phyloP scores from a whole-genome alignment of 345 rosid genomes.

The Conringia planisiliqua region DNA sequence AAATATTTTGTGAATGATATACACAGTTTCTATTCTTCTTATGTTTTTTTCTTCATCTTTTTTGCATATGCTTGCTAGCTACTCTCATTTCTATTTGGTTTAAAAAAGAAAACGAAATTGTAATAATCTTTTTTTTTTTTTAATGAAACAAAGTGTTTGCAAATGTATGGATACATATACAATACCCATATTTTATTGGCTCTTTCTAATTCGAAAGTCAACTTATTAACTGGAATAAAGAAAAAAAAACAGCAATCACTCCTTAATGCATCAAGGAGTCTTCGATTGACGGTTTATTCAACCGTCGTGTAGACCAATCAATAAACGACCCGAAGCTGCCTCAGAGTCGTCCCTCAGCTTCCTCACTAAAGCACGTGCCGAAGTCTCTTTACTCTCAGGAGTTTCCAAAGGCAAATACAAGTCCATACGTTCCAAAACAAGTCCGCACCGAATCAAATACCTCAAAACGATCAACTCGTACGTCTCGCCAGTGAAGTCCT shows the following conservation, averaged over 20 bases:
- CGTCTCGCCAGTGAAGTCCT: background rate
- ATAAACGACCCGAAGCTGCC: background rate
- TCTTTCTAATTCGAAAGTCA: too few relatives aligned
- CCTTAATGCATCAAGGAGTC: background rate
- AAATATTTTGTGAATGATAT: too few relatives aligned
- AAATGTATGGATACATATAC: too few relatives aligned
- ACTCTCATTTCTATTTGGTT: too few relatives aligned
- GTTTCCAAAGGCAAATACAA: background rate
- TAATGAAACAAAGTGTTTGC: too few relatives aligned
- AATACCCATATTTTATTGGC: too few relatives aligned
- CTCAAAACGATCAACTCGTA: background rate
- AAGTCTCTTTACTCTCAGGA: rapidly evolving
- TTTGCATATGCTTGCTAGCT: too few relatives aligned
- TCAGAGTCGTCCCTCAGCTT: background rate
- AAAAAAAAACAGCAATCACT: background rate
- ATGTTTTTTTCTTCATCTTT: too few relatives aligned
- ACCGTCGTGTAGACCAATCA: background rate
- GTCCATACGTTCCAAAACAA: conserved; percentile 7
- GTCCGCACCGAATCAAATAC: background rate
- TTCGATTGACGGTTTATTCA: background rate
- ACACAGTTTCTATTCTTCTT: too few relatives aligned
- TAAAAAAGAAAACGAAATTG: too few relatives aligned
- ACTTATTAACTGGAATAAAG: too few relatives aligned
- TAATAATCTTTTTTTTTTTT: too few relatives aligned
- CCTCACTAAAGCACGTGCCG: background rate